Evolutionary conservation across 2,329 filamentous ascomycete genomes (phyloP), one percentile per base, ranked within the genome.

Genomic region (Colletotrichum shisoi): DNA sequence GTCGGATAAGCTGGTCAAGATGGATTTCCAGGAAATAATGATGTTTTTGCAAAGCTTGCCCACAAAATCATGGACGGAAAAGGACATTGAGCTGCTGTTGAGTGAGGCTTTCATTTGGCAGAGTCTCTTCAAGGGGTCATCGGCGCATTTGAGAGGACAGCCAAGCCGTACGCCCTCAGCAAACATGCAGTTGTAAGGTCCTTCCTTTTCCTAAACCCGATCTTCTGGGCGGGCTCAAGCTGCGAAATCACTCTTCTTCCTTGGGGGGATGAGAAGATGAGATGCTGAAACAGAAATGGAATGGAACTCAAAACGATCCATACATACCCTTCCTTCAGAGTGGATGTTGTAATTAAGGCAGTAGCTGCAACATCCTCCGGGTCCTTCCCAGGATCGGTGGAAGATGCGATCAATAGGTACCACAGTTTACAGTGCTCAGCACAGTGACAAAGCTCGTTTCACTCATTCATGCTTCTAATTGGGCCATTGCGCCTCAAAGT

Each of bases 71-170:
- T 99, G 95, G 95, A 97, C 93, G 1, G 95, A 97, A 76, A 98
- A 98, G 81, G 95, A 99, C 75, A 96, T 99, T 73, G 95, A 98
- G 78, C 85, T 99, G 66, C 83, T 99, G 62, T 84, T 99, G 49
- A 97, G 93, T 75, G 95, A 99, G 80, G 95, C 95, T 3, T 99
- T 95, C 74, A 97, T 99, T 71, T 99, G 95, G 96, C 94, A 99
- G 81, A 97, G 92, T 75, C 82, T 99, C 51, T 99, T 97, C 80
- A 93, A 96, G 74, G 94, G 94, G 57, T 97, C 93, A 11, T 90
- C 93, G 62, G 96, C 95, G 44, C 95, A 99, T 81, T 82, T 99
- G 68, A 86, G 88, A 71, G 85, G 86, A 13, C 82, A 78, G 1
- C 76, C 78, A 5, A 80, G 74, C 57, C 76, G 81, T 67, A 76